phyloP scores from a whole-genome alignment of 2,329 filamentous ascomycete genomes.

The Coniochaeta sp. region DNA sequence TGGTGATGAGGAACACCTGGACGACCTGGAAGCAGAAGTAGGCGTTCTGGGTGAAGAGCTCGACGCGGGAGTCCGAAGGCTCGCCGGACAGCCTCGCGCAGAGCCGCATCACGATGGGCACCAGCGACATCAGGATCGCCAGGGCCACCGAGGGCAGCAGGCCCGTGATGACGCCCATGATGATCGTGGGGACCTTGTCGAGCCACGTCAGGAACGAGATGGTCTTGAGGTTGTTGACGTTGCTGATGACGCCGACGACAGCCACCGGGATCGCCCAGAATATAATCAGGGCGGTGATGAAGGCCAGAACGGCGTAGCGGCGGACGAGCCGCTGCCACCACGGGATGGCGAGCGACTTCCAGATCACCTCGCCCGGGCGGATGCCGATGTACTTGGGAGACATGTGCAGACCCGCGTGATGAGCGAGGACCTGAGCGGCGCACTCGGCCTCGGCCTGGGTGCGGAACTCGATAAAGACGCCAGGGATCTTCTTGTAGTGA shows the following conservation, averaged over 20 bases:
- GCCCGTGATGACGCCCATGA: constrained; percentile 78
- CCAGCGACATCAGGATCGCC: constrained; percentile 76
- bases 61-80: constrained; percentile 70
- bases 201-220: constrained; percentile 68
- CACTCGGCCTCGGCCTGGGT: constrained; percentile 77
- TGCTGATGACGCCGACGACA: constrained; percentile 78
- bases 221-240: constrained; percentile 62
- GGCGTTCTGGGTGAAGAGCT: constrained; percentile 82
- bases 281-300: constrained; percentile 71
- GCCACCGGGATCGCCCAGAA: constrained; percentile 79
- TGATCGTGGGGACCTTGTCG: constrained; percentile 55
- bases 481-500: constrained; percentile 58
- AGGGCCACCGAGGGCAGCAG: constrained; percentile 75
- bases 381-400: constrained; percentile 78
- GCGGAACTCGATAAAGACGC: constrained; percentile 87
- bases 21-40: constrained; percentile 90
- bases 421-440: constrained; percentile 79
- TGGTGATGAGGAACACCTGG: constrained; percentile 86
- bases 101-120: constrained; percentile 71
- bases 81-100: constrained; percentile 76
- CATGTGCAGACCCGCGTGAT: constrained; percentile 84
- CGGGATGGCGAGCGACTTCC: constrained; percentile 74
- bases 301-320: constrained; percentile 58
- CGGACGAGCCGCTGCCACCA: constrained; percentile 82
- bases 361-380: constrained; percentile 76